Evolutionary conservation across 441 rosid species (phyloP).

Genomic region (Aquilaria agallochum): DNA sequence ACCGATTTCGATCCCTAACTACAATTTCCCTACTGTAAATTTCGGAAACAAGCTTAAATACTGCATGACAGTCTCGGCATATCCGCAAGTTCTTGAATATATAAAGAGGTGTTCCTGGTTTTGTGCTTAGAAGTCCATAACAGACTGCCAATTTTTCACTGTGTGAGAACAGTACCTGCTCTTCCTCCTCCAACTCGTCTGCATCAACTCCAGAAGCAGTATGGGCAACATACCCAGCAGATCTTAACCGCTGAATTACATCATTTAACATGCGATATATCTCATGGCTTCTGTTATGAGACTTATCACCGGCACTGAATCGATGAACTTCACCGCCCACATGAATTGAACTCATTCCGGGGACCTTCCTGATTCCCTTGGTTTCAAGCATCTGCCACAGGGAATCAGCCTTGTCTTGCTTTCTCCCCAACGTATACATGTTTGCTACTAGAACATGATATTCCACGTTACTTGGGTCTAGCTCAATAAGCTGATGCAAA

Average conservation of each 20-base stretch:
- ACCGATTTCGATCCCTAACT: constrained; percentile 76
- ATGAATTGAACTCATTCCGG: constrained; percentile 76
- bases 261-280: constrained; percentile 49
- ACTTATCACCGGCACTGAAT: constrained; percentile 72
- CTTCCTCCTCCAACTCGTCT: constrained; percentile 60
- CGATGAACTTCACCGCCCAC: constrained; percentile 49
- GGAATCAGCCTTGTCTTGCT: constrained; percentile 39
- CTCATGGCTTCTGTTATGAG: constrained; percentile 47
- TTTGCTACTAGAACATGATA: constrained; percentile 64
- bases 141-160: constrained; percentile 84
- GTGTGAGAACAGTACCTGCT: constrained; percentile 63
- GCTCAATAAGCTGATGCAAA: constrained; percentile 39
- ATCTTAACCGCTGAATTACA: constrained; percentile 50
- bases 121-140: constrained; percentile 67
- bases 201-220: constrained; percentile 29
- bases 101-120: constrained; percentile 38
- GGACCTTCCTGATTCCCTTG: constrained; percentile 54
- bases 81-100: constrained; percentile 76
- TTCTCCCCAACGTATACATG: constrained; percentile 64
- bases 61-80: constrained; percentile 76
- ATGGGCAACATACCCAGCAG: constrained; percentile 60
- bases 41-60: constrained; percentile 58
- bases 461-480: constrained; percentile 54
- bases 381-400: constrained; percentile 45
- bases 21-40: constrained; percentile 58